phyloP scores from a whole-genome alignment of 345 rosid genomes.

The Populus euphratica region DNA sequence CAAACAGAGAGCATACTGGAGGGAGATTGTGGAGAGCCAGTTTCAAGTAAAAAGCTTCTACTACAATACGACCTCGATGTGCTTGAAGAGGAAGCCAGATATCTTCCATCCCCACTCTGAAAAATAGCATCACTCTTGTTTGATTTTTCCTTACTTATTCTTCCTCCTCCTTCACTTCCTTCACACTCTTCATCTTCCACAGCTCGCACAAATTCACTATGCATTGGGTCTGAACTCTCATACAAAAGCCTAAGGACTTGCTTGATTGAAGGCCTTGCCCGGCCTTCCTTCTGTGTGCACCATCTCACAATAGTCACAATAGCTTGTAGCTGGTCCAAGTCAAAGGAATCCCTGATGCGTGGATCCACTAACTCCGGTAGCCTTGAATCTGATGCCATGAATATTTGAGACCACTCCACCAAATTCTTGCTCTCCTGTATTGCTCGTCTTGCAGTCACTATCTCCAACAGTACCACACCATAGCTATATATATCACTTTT shows the following conservation, averaged over 20 bases:
- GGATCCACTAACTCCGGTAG: slow-evolving; percentile 64
- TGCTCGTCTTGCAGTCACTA: slow-evolving; percentile 68
- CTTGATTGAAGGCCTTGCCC: slow-evolving; percentile 78
- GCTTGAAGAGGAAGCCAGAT: slow-evolving; percentile 82
- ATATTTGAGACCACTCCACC: slow-evolving; percentile 61
- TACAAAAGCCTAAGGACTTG: slow-evolving; percentile 75
- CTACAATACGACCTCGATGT: slow-evolving; percentile 94
- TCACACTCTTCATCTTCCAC: slow-evolving; percentile 62
- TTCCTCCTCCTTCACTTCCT: slow-evolving; percentile 58
- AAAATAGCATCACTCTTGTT: slow-evolving; percentile 46
- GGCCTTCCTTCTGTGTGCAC: slow-evolving; percentile 87
- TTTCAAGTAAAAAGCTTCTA: slow-evolving; percentile 79
- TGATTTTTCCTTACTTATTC: slow-evolving; percentile 53
- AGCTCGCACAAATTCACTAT: slow-evolving; percentile 58
- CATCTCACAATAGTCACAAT: slow-evolving; percentile 63
- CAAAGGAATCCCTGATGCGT: slow-evolving; percentile 49
- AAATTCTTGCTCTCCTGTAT: slow-evolving; percentile 72
- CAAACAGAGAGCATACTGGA: slow-evolving; percentile 44
- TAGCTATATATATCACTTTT: slow-evolving; percentile 89
- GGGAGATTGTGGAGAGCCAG: slow-evolving; percentile 80
- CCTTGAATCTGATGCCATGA: slow-evolving; percentile 53
- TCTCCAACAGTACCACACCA: slow-evolving; percentile 82
- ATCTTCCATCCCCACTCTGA: slow-evolving; percentile 60
- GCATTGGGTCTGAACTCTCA: slow-evolving; percentile 78
- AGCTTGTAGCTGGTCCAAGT: slow-evolving; percentile 66